Evolutionary conservation across 2,329 filamentous ascomycete species (phyloP).

Genomic region (Keithomyces neogunnii): DNA sequence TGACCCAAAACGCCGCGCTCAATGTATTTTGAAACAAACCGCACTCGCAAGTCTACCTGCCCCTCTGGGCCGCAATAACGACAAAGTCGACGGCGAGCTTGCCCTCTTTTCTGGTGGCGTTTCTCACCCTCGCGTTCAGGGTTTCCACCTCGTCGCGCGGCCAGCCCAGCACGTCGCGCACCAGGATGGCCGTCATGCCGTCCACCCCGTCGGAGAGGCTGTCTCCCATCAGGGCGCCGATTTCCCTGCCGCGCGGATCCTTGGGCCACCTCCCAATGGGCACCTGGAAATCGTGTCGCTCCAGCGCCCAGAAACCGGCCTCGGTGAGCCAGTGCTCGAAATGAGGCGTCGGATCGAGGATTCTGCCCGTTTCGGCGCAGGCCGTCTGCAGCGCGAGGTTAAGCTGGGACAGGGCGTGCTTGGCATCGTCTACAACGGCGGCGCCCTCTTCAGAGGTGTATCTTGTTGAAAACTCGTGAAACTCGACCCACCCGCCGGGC

Average conservation of each 20-base stretch:
- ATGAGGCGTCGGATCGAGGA: slow-evolving; percentile 19
- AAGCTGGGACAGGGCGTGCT: slow-evolving; percentile 25
- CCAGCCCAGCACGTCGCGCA: slow-evolving; percentile 29
- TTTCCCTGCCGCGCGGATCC: slow-evolving; percentile 28
- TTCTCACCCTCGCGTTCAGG: slow-evolving; percentile 16
- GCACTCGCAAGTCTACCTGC: background rate
- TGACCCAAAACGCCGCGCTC: background rate
- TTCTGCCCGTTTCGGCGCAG: slow-evolving; percentile 19
- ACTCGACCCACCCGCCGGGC: slow-evolving; percentile 39
- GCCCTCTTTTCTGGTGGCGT: slow-evolving; percentile 15
- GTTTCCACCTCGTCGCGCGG: slow-evolving; percentile 36
- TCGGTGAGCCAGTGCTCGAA: slow-evolving; percentile 20
- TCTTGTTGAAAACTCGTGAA: slow-evolving; percentile 31
- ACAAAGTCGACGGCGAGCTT: slow-evolving; percentile 23
- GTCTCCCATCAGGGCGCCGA: slow-evolving; percentile 29
- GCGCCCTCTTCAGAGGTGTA: slow-evolving; percentile 29
- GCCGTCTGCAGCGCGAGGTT: slow-evolving; percentile 15
- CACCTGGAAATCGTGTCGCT: slow-evolving; percentile 22
- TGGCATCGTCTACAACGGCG: slow-evolving; percentile 16
- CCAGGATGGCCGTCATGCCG: slow-evolving; percentile 28
- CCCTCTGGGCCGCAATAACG: slow-evolving; percentile 21
- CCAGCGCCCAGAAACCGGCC: slow-evolving; percentile 27
- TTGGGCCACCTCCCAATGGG: slow-evolving; percentile 31
- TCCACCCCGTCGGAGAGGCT: slow-evolving; percentile 28
- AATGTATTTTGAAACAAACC: background rate